These are phyloP conservation scores for Acacia confusa DNA, from an alignment of 306 rosid genomes.

Conservation along the genomic window DNA sequence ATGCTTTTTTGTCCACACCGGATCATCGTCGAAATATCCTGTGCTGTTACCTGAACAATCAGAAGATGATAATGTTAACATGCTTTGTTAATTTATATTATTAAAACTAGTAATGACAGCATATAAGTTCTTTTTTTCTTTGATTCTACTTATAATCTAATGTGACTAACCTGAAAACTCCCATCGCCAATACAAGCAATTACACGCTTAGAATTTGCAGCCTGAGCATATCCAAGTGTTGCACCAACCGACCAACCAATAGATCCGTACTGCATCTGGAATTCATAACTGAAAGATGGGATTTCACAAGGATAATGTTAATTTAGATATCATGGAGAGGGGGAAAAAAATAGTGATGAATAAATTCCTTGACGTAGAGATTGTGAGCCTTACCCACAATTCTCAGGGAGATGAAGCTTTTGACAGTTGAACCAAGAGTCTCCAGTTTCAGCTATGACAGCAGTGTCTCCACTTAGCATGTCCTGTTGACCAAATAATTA, in stretches of 20 bases:
- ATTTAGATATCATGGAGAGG: neutral
- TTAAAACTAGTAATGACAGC: too few species aligned
- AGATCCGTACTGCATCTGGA: slow-evolving; percentile 75
- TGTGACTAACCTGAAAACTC: slow-evolving; percentile 59
- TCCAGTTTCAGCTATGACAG: slow-evolving; percentile 8
- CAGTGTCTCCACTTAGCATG: neutral
- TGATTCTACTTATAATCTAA: neutral
- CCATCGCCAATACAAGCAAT: slow-evolving; percentile 68
- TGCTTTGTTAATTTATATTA: neutral
- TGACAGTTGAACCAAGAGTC: slow-evolving; percentile 5
- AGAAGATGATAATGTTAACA: neutral
- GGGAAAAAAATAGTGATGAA: neutral
- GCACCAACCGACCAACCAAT: slow-evolving; percentile 80
- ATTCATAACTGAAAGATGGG: slow-evolving; percentile 53
- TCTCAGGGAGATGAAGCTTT: neutral
- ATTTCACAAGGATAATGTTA: slow-evolving; percentile 22
- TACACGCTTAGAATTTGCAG: slow-evolving; percentile 52
- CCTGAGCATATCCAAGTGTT: slow-evolving; percentile 67
- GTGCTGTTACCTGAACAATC: slow-evolving; percentile 51
- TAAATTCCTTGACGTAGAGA: neutral
- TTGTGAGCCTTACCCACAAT: neutral
- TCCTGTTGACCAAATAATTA: neutral
- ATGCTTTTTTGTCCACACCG: slow-evolving; percentile 51
- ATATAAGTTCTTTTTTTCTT: neutral
- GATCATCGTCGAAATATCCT: slow-evolving; percentile 69